Evolutionary conservation across 306 rosid genomes (phyloP).

Genomic region (Rosa multiflora): DNA sequence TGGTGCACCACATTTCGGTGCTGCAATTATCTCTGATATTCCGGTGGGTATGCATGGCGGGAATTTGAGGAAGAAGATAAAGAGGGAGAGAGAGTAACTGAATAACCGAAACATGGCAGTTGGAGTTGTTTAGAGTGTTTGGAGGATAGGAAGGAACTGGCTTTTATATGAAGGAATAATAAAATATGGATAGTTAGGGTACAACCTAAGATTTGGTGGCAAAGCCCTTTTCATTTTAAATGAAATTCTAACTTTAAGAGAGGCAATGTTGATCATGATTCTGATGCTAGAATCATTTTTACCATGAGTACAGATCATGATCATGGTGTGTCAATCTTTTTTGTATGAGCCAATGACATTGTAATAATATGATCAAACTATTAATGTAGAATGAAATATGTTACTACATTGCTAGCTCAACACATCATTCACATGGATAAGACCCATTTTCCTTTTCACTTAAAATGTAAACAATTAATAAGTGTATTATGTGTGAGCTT

Average conservation of each 20-base stretch:
- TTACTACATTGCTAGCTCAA: neutral
- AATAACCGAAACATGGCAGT: constrained; percentile 38
- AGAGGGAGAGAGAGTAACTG: constrained; percentile 16
- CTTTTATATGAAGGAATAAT: constrained; percentile 35
- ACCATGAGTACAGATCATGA: neutral
- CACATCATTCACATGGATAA: neutral
- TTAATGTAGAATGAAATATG: neutral
- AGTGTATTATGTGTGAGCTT: neutral
- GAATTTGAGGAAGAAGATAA: constrained; percentile 29
- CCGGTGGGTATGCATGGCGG: constrained; percentile 25
- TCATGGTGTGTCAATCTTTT: neutral
- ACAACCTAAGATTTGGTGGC: neutral
- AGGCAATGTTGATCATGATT: neutral
- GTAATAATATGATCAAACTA: neutral
- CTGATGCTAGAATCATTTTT: constrained; percentile 12
- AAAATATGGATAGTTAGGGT: constrained; percentile 16
- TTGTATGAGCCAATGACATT: neutral
- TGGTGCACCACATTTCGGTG: constrained; percentile 62
- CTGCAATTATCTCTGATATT: constrained; percentile 21
- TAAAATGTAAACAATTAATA: neutral
- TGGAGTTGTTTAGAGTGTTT: constrained; percentile 5
- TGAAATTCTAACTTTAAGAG: neutral
- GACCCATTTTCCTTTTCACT: neutral
- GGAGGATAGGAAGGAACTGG: constrained; percentile 19
- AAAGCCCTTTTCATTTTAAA: neutral